These are phyloP conservation scores for Forsythia suspensa DNA, from an alignment of 257 asterid genomes.

Conservation along the genomic window DNA sequence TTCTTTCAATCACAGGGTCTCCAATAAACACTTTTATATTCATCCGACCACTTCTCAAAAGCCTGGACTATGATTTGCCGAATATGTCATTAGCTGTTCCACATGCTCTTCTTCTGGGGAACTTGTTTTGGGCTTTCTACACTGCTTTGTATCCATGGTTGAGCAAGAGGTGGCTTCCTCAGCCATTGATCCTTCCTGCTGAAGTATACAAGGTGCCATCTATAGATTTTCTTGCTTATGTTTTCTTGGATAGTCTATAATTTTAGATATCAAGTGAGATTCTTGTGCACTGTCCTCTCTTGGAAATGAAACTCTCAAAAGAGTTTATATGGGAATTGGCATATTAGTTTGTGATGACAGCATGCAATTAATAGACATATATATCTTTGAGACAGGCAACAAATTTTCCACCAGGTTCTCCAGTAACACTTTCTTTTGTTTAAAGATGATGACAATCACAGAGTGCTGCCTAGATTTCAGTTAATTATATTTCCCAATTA, in stretches of 20 bases:
- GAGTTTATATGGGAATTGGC: not conserved
- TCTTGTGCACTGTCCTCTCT: not conserved
- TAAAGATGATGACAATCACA: not conserved
- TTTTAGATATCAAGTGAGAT: not conserved
- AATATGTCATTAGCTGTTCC: slow-evolving; percentile 59
- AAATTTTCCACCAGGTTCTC: not conserved
- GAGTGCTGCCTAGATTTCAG: not conserved
- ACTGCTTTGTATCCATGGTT: slow-evolving; percentile 74
- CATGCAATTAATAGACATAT: not conserved
- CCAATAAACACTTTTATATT: slow-evolving; percentile 94
- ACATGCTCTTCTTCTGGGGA: slow-evolving; percentile 77
- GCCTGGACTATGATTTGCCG: slow-evolving; percentile 79
- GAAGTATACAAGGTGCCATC: slow-evolving; percentile 77
- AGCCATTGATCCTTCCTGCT: slow-evolving; percentile 90
- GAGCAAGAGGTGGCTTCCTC: slow-evolving; percentile 76
- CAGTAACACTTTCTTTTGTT: not conserved
- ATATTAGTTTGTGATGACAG: not conserved
- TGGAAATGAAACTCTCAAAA: not conserved
- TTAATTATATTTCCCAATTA: not conserved
- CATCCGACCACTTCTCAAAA: slow-evolving; percentile 63
- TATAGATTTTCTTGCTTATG: slow-evolving; percentile 1
- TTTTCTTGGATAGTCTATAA: not conserved
- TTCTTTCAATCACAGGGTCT: slow-evolving; percentile 50
- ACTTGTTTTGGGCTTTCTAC: slow-evolving; percentile 60
- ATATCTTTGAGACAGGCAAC: not conserved